Evolutionary conservation across 345 rosid genomes (phyloP).

Genomic region (Salix dunnii): DNA sequence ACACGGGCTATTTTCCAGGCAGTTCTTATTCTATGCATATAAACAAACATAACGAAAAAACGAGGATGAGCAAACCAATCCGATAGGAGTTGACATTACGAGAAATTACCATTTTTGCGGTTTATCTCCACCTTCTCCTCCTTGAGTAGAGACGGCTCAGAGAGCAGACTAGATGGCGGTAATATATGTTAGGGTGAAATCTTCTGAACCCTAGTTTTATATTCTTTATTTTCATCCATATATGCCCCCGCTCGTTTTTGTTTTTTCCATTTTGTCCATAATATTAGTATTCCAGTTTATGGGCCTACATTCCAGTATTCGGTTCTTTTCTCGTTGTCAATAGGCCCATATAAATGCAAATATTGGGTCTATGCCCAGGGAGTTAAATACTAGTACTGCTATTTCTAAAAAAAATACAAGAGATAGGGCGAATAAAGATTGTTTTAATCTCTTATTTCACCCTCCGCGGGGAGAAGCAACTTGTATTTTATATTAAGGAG

Average conservation of each 20-base stretch:
- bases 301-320: not conserved
- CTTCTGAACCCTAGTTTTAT: not conserved
- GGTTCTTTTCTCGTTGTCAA: not conserved
- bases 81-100: not conserved
- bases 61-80: too few species aligned
- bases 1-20: not conserved
- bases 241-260: not conserved
- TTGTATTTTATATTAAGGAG: too few species aligned
- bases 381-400: not conserved
- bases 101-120: not conserved
- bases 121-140: not conserved
- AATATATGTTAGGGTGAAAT: not conserved
- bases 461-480: too few species aligned
- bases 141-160: not conserved
- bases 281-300: not conserved
- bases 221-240: not conserved
- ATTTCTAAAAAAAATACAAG: too few species aligned
- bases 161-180: not conserved
- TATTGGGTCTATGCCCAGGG: not conserved
- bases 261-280: not conserved
- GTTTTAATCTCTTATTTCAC: too few species aligned
- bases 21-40: not conserved
- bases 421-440: too few species aligned
- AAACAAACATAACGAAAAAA: not conserved
- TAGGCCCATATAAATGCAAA: not conserved